phyloP scores from a whole-genome alignment of 2,329 filamentous ascomycete genomes.

The Monilinia fructigena region DNA sequence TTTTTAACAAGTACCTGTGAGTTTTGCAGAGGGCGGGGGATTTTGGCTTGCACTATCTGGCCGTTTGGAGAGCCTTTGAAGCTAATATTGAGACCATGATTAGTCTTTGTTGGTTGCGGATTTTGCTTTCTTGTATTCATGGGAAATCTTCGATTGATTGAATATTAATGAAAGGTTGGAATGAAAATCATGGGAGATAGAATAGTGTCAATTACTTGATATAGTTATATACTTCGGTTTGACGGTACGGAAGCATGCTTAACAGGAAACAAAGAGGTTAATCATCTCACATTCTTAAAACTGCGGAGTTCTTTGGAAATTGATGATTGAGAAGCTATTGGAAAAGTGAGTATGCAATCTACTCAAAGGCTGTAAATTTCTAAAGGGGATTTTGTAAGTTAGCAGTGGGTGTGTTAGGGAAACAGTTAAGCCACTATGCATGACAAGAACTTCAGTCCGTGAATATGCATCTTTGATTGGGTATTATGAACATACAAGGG shows the following conservation, averaged over 20 bases:
- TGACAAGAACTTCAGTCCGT: background rate
- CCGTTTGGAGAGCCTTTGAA: slow-evolving; percentile 16
- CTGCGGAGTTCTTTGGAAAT: background rate
- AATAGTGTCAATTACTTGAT: background rate
- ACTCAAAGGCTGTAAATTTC: background rate
- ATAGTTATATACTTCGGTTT: background rate
- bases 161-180: background rate
- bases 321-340: background rate
- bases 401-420: background rate
- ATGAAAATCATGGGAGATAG: background rate
- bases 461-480: background rate
- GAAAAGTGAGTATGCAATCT: background rate
- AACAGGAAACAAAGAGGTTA: background rate
- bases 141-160: background rate
- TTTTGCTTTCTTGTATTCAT: background rate
- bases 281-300: background rate
- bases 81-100: slow-evolving; percentile 4
- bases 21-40: background rate
- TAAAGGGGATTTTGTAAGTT: background rate
- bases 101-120: background rate
- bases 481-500: background rate
- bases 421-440: background rate
- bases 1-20: slow-evolving; percentile 53
- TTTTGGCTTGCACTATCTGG: background rate
- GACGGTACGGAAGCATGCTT: background rate